Base-by-base conservation (phyloP, 495 filamentous ascomycete genomes). In the Rusavskia elegans region DNA sequence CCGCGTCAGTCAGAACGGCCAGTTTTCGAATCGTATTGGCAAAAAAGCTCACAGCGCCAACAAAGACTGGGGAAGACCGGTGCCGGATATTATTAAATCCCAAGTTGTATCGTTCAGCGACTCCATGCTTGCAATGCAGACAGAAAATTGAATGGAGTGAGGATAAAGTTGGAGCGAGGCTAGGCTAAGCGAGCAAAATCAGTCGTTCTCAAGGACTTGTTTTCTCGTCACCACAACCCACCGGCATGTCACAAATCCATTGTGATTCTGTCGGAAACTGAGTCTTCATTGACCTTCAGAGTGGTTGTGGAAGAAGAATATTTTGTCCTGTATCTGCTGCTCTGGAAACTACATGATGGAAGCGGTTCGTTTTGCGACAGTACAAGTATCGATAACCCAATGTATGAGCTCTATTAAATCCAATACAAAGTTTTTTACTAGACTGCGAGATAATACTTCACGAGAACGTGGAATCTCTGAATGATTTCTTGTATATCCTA, bases 261-360 rank as follows among this genome's bases (percentile, higher is more conserved):
- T 68, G 60, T 50, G 53, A 41, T 44, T 37, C 29, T 42, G 19
- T 49, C 38, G 66, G 65, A n/a, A 60, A 62, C 59, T 59, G 61
- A 67, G 61, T 64, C 83, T 90, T 90, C 85, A 88, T 69, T 90
- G 85, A 78, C 66, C 58, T 71, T 71, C 65, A 59, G 61, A 51
- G 65, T 61, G 71, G 71, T 74, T 73, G 75, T 80, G 85, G 78
- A 60, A 90, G 83, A 90, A 45, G 66, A 58, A 69, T 23, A 32
- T 17, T 61, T 80, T 83, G 78, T 81, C 83, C 85, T 82, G 87
- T 94, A 94, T 94, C 87, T 94, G 78, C 87, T 89, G 82, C 87
- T 86, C 81, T 87, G 75, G 85, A 80, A 76, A 70, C 61, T 73
- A 76, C 71, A 64, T 89, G 85, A 88, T 76, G 75, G 78, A 75